Evolutionary conservation across 257 asterid genomes (phyloP).

Genomic region (Gardenia jasminoides): DNA sequence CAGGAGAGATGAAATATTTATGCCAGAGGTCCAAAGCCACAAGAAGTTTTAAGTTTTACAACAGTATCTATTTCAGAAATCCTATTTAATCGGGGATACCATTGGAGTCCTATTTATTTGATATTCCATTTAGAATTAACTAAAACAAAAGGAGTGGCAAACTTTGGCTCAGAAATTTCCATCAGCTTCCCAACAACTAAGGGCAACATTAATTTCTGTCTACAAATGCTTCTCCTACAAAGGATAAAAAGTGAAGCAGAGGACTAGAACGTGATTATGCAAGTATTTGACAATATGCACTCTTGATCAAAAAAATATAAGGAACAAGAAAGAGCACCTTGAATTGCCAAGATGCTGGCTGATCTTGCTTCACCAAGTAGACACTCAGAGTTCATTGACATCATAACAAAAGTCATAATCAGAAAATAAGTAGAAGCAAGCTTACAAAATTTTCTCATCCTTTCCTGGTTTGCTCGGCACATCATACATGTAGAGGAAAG

Average conservation of each 20-base stretch:
- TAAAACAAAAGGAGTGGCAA: neutral
- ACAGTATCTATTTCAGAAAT: neutral
- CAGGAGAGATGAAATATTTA: neutral
- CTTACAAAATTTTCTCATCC: neutral
- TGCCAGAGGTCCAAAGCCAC: neutral
- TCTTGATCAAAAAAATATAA: neutral
- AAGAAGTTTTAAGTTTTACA: neutral
- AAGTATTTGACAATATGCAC: neutral
- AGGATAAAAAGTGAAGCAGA: neutral
- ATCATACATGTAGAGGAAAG: neutral
- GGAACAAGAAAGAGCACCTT: constrained; percentile 6
- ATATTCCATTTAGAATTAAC: neutral
- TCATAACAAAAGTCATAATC: neutral
- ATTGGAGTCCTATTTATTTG: neutral
- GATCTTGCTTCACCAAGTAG: constrained; percentile 3
- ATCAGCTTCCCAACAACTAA: neutral
- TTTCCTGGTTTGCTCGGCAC: neutral
- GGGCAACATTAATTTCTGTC: neutral
- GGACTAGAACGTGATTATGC: neutral
- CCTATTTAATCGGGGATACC: too few relatives aligned
- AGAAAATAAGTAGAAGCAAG: neutral
- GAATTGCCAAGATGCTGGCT: neutral
- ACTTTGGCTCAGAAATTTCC: neutral
- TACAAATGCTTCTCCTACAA: neutral
- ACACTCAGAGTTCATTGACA: neutral